Percentiles rank a stretch among this genome's conserved stretches.
Conservation (phyloP, 345 rosid genomes). For the Bruguiera sexangula region DNA sequence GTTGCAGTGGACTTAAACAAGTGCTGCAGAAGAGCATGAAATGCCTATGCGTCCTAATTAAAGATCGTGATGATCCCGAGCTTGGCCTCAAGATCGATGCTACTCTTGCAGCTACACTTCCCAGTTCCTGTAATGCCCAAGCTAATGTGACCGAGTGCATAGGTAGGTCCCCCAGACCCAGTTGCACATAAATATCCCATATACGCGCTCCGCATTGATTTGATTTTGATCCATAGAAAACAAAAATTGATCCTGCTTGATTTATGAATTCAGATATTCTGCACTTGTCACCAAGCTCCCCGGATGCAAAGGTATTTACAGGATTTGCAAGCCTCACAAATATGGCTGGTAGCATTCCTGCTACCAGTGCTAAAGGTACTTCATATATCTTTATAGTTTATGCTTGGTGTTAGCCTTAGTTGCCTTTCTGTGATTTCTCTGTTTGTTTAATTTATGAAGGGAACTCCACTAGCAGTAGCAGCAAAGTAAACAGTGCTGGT, state of each 20-base stretch:
- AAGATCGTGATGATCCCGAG: conserved; percentile 61
- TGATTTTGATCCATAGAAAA: too few relatives aligned
- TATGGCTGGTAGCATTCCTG: conserved; percentile 14
- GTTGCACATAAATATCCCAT: too few relatives aligned
- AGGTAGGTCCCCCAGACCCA: conserved; percentile 32
- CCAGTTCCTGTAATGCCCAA: conserved; percentile 43
- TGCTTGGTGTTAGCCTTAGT: not conserved
- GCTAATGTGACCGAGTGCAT: conserved; percentile 56
- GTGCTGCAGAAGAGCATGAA: conserved; percentile 57
- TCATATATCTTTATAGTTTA: too few relatives aligned
- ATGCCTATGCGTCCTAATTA: conserved; percentile 64
- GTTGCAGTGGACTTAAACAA: conserved; percentile 61
- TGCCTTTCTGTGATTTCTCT: not conserved
- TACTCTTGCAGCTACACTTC: conserved; percentile 62
- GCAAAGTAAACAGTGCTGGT: conserved; percentile 34
- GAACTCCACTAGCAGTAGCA: conserved; percentile 1
- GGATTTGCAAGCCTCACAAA: conserved; percentile 45
- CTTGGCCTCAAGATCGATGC: conserved; percentile 63
- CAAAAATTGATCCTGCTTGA: not conserved
- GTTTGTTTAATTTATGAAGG: conserved; percentile 7
- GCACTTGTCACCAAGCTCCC: conserved; percentile 57
- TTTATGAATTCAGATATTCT: conserved; percentile 43
- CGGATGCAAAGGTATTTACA: conserved; percentile 58
- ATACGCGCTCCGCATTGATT: too few relatives aligned
- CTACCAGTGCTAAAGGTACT: conserved; percentile 40